Base-by-base conservation (phyloP, 1,284 basidiomycete species). In the Mycosarcoma mackinlayi region DNA sequence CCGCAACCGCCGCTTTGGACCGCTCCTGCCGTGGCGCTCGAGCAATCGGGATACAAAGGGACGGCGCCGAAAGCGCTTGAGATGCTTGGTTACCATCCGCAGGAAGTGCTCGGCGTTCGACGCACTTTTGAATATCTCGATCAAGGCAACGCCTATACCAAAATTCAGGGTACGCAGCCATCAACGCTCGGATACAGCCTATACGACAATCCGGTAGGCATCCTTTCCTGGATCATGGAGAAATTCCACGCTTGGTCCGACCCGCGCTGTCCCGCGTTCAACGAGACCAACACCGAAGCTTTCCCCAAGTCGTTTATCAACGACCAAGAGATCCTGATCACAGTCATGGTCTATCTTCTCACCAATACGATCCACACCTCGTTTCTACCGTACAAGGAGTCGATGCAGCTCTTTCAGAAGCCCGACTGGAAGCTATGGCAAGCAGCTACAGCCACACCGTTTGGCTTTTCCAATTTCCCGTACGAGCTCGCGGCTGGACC, bases 201-300 rank as follows among this genome's bases (percentile, higher is more conserved):
- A 1, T 68, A 60, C 39, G 60, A 67, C 46, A 57, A 66, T 18
- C 68, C 68, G 6, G 44, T 66, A 23, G 61, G 54, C 6, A 61
- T 61, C 39, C 57, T 67, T 24, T 53, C 40, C 0, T 63, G 63
- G 64, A 60, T 67, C 21, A n/a, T 76, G 24, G 70, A 77, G 48
- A 73, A 73, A 51, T 77, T 64, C 45, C 53, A 76, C 10, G 60
- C 53, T 0, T 77, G 76, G 76, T 68, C 59, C n/a, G 76, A 77
- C 31, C 73, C 73, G 6, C 52, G 71, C 7, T 59, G 57, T n/a
- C 67, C 76, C 14, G 73, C 76, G 0, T 76, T 77, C 62, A 51
- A 55, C 45, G 31, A 50, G 9, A 34, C 33, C 18, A n/a, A 21
- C 21, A 41, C 37, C 1, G 39, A 68, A 19, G 40, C 37, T 3